Conservation (phyloP, 257 asterid species). For the Nicotiana obtusifolia region DNA sequence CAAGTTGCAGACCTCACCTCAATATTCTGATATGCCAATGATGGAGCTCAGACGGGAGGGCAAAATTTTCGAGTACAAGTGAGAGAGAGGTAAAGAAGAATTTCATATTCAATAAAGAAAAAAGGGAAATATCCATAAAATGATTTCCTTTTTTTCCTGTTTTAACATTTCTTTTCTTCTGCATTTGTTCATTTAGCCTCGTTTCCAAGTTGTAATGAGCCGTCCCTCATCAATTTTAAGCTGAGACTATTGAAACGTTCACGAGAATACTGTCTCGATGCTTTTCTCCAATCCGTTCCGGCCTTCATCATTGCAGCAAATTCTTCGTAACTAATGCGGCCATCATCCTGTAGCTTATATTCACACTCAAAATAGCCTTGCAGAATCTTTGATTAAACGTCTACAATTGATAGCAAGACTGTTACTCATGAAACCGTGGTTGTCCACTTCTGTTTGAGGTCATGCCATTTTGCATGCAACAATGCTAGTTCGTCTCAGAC, state of each 20-base stretch:
- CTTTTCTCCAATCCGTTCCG: conserved; percentile 35
- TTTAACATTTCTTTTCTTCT: not conserved
- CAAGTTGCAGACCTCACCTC: not conserved
- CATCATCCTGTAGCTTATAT: no score
- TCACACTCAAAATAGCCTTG: no score
- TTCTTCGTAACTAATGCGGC: conserved; percentile 29
- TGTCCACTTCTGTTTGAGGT: no score
- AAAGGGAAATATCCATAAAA: not conserved
- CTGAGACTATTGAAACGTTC: conserved; percentile 27
- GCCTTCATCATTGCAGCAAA: conserved; percentile 31
- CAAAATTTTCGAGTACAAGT: not conserved
- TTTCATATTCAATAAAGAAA: not conserved
- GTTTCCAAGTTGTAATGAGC: conserved; percentile 9
- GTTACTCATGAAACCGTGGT: no score
- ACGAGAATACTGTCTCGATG: conserved; percentile 28
- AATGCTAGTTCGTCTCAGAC: no score
- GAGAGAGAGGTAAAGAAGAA: not conserved
- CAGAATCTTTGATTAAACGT: no score
- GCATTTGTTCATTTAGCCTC: conserved; percentile 11
- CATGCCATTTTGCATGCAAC: no score
- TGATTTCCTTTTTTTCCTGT: not conserved
- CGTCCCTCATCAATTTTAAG: conserved; percentile 27
- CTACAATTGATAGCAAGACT: no score
- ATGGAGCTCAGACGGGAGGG: conserved; percentile 1
- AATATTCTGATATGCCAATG: not conserved